Conservation (phyloP, 768 basidiomycete species). For the Boletus huronensis region DNA sequence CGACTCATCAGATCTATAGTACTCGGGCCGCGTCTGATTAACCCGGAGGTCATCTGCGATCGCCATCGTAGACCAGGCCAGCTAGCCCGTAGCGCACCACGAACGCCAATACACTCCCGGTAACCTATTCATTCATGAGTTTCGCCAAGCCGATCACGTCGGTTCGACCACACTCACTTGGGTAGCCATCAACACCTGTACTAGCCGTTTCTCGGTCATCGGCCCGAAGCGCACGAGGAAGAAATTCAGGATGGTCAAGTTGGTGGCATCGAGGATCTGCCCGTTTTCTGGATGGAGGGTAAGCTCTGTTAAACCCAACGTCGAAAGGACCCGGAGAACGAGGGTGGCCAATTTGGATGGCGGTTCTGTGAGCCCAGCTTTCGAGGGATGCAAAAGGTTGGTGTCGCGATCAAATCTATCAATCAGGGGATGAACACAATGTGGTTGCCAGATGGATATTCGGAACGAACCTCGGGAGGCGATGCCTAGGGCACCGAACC, state of each 20-base stretch:
- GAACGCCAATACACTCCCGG: constrained; percentile 81
- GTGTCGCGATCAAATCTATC: constrained; percentile 70
- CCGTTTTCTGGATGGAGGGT: constrained; percentile 52
- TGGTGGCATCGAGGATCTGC: constrained; percentile 68
- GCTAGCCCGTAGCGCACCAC: constrained; percentile 87
- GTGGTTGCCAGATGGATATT: background rate
- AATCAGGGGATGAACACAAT: background rate
- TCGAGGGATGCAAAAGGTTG: constrained; percentile 77
- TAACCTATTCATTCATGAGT: constrained; percentile 41
- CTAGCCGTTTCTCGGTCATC: constrained; percentile 80
- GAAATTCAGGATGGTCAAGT: constrained; percentile 88
- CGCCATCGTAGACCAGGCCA: constrained; percentile 87
- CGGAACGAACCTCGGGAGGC: constrained; percentile 74
- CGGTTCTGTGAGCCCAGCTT: constrained; percentile 53
- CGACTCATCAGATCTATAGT: background rate
- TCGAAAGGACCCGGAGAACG: constrained; percentile 56
- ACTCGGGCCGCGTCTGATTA: background rate
- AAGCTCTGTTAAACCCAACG: constrained; percentile 65
- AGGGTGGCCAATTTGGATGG: constrained; percentile 53
- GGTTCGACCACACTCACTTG: constrained; percentile 49
- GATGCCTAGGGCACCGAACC: constrained; percentile 91
- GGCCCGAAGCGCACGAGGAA: constrained; percentile 78
- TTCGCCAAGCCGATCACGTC: background rate
- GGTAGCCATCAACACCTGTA: constrained; percentile 64
- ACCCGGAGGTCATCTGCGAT: constrained; percentile 55